Percentiles rank a stretch among this genome's conserved stretches.
Conservation (phyloP, 495 filamentous ascomycete species). For the Annulohypoxylon maeteangense region DNA sequence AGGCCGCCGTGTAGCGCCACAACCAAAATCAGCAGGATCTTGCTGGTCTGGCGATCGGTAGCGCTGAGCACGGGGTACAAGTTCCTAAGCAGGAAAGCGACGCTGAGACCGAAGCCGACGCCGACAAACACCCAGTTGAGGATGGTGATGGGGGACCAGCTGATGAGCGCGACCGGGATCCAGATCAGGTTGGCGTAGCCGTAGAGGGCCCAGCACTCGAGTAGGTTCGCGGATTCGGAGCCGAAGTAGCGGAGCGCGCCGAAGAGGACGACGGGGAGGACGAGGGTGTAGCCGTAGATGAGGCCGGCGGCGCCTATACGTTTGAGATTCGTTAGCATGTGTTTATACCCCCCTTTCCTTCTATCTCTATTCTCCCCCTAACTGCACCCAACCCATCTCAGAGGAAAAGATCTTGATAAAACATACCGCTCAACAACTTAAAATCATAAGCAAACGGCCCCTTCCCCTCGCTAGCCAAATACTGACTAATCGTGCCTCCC, state of each 20-base stretch:
- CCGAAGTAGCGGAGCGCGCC: slow-evolving; percentile 93
- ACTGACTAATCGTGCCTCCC: slow-evolving; percentile 92
- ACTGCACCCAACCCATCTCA: no score
- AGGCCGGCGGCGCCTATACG: slow-evolving; percentile 80
- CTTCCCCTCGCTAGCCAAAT: slow-evolving; percentile 66
- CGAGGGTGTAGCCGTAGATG: slow-evolving; percentile 90
- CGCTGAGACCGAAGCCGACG: slow-evolving; percentile 86
- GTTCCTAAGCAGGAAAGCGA: slow-evolving; percentile 89
- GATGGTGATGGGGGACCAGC: slow-evolving; percentile 82
- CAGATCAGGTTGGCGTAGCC: slow-evolving; percentile 96
- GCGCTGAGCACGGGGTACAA: slow-evolving; percentile 92
- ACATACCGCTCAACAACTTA: slow-evolving; percentile 74
- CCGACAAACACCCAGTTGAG: slow-evolving; percentile 95
- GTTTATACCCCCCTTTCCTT: not conserved
- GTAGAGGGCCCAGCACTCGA: slow-evolving; percentile 94
- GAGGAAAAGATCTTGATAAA: not conserved
- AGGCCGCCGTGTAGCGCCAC: slow-evolving; percentile 86
- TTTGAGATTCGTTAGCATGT: not conserved
- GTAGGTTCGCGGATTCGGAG: slow-evolving; percentile 82
- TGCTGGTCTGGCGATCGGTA: slow-evolving; percentile 90
- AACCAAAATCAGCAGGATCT: slow-evolving; percentile 84
- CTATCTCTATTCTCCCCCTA: not conserved
- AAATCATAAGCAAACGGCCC: slow-evolving; percentile 82
- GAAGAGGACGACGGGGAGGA: slow-evolving; percentile 87
- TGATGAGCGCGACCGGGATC: slow-evolving; percentile 93